Base-by-base conservation (phyloP, 345 rosid genomes). In the Garcia nutans region DNA sequence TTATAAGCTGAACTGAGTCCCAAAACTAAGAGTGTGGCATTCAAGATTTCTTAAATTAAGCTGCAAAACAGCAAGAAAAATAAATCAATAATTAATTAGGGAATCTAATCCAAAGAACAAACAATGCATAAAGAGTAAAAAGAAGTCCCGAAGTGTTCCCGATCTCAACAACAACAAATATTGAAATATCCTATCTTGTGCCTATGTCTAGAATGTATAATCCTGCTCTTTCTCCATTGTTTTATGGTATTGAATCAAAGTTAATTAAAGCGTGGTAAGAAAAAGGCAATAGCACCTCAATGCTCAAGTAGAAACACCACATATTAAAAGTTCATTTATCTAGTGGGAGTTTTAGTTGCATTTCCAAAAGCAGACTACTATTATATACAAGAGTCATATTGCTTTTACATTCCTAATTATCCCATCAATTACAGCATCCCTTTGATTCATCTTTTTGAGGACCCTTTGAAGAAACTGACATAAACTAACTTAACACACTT, bases 21-120 rank as follows among this genome's bases (percentile, higher is more conserved):
- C 92, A 71, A 92, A 92, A 75, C 91, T 88, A 76, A 92, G 78
- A 41, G 97, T 85, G 55, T 92, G 93, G 80, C 98, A 90, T 78
- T 93, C 93, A 19, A 93, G 92, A 81, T 89, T 91, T 82, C 82
- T 89, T 84, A 87, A 10, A 86, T 93, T 93, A 62, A 95, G 85
- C 99, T 93, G 85, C 87, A 79, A 77, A 71, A 13, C 2, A 5
- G 31, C 49, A 33, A 23, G 8, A 59, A 68, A 70, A 15, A 2
- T 33, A 16, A 72, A 56, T 65, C 24, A 45, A 50, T 10, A 24
- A 42, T 15, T 12, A 50, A 55, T 13, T 33, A 0, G 60, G 7
- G 56, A 60, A 8, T 41, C 66, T 19, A 10, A 50, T 70, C n/a
- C n/a, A 50, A 22, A 76, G 26, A 42, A 26, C 9, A 2, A 44